These are phyloP conservation scores for Quercus suber DNA, from an alignment of 306 rosid species.

Conservation along the genomic window DNA sequence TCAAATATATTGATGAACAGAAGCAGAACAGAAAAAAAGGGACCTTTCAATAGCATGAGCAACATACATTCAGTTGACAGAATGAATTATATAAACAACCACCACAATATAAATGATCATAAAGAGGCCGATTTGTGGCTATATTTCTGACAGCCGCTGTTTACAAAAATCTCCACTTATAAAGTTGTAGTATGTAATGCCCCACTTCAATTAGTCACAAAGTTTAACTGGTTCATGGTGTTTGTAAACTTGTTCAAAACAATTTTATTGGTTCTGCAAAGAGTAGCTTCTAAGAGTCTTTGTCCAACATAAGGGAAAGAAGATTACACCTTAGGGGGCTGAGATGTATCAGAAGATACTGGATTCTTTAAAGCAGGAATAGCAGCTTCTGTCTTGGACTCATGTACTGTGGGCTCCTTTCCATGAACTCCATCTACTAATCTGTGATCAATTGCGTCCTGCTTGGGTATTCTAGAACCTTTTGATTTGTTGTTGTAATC, in stretches of 20 bases:
- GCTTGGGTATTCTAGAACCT: slow-evolving; percentile 37
- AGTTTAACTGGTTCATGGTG: background rate
- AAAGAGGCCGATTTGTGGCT: background rate
- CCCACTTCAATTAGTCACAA: background rate
- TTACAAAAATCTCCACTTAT: background rate
- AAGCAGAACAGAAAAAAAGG: background rate
- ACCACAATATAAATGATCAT: background rate
- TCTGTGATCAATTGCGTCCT: slow-evolving; percentile 38
- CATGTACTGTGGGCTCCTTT: slow-evolving; percentile 33
- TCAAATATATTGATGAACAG: background rate
- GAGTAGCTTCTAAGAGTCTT: background rate
- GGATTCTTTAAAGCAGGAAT: slow-evolving; percentile 33
- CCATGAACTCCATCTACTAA: slow-evolving; percentile 26
- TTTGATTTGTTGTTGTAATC: slow-evolving; percentile 41
- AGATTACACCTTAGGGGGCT: slow-evolving; percentile 46
- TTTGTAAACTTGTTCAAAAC: background rate
- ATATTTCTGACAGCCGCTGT: background rate
- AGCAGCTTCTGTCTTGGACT: slow-evolving; percentile 36
- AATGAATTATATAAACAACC: background rate
- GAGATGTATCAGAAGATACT: slow-evolving; percentile 39
- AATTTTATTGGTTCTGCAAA: background rate
- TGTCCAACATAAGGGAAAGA: slow-evolving; percentile 16
- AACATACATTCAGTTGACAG: background rate
- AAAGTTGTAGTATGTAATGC: background rate
- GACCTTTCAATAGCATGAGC: background rate